Conservation (phyloP, 2,329 filamentous ascomycete genomes). For the Zymoseptoria passerinii region DNA sequence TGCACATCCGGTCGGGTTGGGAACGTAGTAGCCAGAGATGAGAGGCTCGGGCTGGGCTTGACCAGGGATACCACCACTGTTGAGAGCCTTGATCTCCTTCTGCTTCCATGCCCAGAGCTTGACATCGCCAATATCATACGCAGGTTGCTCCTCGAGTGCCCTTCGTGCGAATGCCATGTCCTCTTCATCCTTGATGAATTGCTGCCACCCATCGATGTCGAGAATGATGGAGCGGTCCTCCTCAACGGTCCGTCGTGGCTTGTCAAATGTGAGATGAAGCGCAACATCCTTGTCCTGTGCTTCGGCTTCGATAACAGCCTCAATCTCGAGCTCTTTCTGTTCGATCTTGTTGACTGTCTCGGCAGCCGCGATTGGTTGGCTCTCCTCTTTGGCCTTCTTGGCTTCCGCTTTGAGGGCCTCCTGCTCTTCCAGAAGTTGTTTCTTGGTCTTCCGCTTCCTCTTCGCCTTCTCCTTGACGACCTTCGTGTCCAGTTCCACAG, state of each 20-base stretch:
- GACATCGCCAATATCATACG: conserved; percentile 48
- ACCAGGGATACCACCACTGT: conserved; percentile 49
- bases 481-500: conserved; percentile 24
- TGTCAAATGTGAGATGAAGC: conserved; percentile 52
- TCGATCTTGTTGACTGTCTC: conserved; percentile 31
- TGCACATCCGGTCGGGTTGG: conserved; percentile 75
- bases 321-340: conserved; percentile 36
- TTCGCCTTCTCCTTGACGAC: conserved; percentile 41
- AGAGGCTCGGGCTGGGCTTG: conserved; percentile 45
- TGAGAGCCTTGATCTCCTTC: conserved; percentile 62
- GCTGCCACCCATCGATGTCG: conserved; percentile 64
- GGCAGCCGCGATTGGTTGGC: conserved; percentile 23
- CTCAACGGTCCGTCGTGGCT: conserved; percentile 56
- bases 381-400: conserved; percentile 23
- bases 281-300: conserved; percentile 41
- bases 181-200: conserved; percentile 60
- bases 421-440: conserved; percentile 57
- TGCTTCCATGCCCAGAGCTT: conserved; percentile 63
- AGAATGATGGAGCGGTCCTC: conserved; percentile 56
- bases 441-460: conserved; percentile 65
- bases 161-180: conserved; percentile 51
- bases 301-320: conserved; percentile 42
- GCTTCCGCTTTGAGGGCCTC: conserved; percentile 47
- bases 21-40: conserved; percentile 68
- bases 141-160: conserved; percentile 40